Evolutionary conservation across 257 asterid genomes (phyloP).

Genomic region (Solanum etuberosum): DNA sequence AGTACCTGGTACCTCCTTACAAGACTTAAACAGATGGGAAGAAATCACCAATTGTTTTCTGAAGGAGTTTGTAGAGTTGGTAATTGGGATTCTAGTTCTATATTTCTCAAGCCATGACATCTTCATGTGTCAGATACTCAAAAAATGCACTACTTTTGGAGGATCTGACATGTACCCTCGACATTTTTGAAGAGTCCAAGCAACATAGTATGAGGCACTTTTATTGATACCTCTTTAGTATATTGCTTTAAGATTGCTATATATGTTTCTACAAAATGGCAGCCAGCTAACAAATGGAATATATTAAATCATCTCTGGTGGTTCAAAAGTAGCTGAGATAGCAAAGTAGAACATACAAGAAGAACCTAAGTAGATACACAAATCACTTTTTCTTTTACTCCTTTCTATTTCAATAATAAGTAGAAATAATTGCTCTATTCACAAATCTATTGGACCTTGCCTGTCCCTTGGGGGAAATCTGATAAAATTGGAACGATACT

Average conservation of each 20-base stretch:
- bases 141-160: not conserved
- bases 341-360: not conserved
- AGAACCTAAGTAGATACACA: not conserved
- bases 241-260: not conserved
- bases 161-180: not conserved
- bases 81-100: not conserved
- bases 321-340: not conserved
- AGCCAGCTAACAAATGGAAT: not conserved
- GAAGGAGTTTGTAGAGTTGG: not conserved
- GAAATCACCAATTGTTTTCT: not conserved
- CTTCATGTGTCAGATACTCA: not conserved
- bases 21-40: not conserved
- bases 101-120: not conserved
- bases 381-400: not conserved
- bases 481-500: not conserved
- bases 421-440: not conserved
- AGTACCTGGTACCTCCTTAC: not conserved
- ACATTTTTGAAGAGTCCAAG: not conserved
- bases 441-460: not conserved
- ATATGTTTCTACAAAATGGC: not conserved
- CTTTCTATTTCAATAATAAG: not conserved
- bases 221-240: not conserved
- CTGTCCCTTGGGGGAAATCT: rapidly evolving
- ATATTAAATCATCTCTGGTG: not conserved
- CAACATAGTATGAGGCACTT: not conserved